Evolutionary conservation across 495 filamentous ascomycete genomes (phyloP).

Genomic region (Penicillium arizonense): DNA sequence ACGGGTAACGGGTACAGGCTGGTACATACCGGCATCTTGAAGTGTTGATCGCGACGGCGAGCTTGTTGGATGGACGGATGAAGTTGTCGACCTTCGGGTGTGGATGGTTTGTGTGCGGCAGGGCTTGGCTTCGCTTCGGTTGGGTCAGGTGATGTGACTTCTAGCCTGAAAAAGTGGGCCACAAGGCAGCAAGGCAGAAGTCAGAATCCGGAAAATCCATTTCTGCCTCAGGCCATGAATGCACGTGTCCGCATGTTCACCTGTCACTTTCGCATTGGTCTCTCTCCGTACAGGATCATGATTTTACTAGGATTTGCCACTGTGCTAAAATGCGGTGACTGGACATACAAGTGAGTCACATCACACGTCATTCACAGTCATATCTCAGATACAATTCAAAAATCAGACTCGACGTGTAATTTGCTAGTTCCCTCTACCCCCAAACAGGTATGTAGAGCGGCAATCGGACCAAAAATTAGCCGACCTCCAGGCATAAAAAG

Average conservation of each 20-base stretch:
- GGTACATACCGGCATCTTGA: constrained; percentile 79
- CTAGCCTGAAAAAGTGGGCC: constrained; percentile 22
- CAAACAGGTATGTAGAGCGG: neutral
- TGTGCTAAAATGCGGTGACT: too few relatives aligned
- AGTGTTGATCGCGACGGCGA: constrained; percentile 53
- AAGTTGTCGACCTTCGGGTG: constrained; percentile 41
- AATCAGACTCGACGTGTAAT: too few relatives aligned
- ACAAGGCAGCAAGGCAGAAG: neutral
- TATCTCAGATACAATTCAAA: too few relatives aligned
- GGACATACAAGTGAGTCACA: too few relatives aligned
- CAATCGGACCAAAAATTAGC: neutral
- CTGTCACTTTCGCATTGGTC: too few relatives aligned
- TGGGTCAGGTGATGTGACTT: constrained; percentile 38
- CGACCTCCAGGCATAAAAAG: neutral
- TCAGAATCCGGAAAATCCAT: neutral
- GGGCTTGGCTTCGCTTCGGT: constrained; percentile 48
- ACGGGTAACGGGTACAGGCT: neutral
- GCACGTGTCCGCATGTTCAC: too few relatives aligned
- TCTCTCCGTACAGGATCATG: too few relatives aligned
- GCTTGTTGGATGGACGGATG: constrained; percentile 41
- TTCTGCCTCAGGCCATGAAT: too few relatives aligned
- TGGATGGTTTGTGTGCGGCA: constrained; percentile 45
- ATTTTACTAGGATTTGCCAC: too few relatives aligned
- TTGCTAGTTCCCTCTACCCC: too few relatives aligned
- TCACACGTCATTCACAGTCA: too few relatives aligned